Conservation (phyloP, 176 grass and related monocot species). For the Zea luxurians region DNA sequence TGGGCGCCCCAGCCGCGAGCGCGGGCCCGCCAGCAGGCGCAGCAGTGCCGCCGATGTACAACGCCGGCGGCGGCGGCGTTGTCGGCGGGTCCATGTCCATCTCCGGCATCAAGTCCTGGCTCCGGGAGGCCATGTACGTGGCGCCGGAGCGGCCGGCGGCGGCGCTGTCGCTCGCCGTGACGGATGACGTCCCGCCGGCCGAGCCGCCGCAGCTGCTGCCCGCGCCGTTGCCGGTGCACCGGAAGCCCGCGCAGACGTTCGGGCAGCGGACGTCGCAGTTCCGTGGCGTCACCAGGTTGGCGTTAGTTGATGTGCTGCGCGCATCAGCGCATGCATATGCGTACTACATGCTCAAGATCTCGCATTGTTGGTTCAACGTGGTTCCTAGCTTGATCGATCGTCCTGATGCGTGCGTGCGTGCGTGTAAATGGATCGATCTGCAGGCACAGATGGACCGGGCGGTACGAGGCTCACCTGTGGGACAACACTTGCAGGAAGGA, state of each 20-base stretch:
- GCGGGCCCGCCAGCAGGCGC: neutral
- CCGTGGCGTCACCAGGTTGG: constrained; percentile 78
- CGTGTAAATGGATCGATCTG: neutral
- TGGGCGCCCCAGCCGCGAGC: constrained; percentile 27
- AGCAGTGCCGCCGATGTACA: constrained; percentile 49
- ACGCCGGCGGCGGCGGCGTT: constrained; percentile 23
- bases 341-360: neutral
- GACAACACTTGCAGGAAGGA: constrained; percentile 93
- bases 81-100: constrained; percentile 66
- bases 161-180: constrained; percentile 49
- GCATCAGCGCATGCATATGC: neutral
- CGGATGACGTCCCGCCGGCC: neutral
- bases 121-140: constrained; percentile 63
- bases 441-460: constrained; percentile 92
- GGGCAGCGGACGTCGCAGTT: constrained; percentile 92
- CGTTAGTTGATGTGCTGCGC: neutral
- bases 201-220: constrained; percentile 29
- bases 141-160: constrained; percentile 38
- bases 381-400: neutral
- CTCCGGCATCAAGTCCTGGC: constrained; percentile 92
- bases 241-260: constrained; percentile 66
- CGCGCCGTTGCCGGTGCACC: constrained; percentile 29
- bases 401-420: neutral
- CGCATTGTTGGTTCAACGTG: neutral
- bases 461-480: constrained; percentile 94